Evolutionary conservation across 108 stramenopile species (phyloP), one percentile per base, ranked within the genome.

Genomic region (Chaetoceros tenuissimus): DNA sequence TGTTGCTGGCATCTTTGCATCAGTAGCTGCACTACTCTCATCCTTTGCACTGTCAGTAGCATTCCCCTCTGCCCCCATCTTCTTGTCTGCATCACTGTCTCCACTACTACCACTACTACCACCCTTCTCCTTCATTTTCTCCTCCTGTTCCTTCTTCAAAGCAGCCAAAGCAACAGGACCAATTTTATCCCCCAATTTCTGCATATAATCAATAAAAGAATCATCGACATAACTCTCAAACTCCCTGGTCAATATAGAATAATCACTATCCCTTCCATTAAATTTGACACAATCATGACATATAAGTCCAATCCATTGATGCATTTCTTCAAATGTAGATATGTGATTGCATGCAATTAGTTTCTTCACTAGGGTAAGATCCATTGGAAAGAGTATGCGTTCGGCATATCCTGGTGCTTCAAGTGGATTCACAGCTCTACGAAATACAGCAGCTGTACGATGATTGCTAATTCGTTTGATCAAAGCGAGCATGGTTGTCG

Each of bases 351-450:
- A 49, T 1, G 73, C 62, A 49, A 92, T 81, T 68, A 92, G 71
- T 68, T 87, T 87, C 27, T 83, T 78, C 27, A 87, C 68, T 24
- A 92, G 54, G 28, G 71, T 70, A 1, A 92, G 57, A 59, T 92
- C 90, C 52, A 87, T 87, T 3, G 86, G 86, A 61, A 87, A 87
- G 3, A 46, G 31, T 25, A 92, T 92, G 0, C 90, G 74, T 18
- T 87, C 84, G 2, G 57, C 60, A 50, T 92, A 92, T 7, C 86
- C 90, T 8, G 90, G 89, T 29, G 90, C 90, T 34, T 82, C 80
- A 21, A 69, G 60, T 8, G 77, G 75, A 53, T 82, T 73, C 44
- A 92, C 90, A 17, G 86, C 80, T 30, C 79, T 80, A 16, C 84
- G 78, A 72, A 92, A 92, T 18, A 92, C 90, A 27, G 73, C 55